Evolutionary conservation across 768 basidiomycete species (phyloP).

Genomic region (Boletus rubescentipes): DNA sequence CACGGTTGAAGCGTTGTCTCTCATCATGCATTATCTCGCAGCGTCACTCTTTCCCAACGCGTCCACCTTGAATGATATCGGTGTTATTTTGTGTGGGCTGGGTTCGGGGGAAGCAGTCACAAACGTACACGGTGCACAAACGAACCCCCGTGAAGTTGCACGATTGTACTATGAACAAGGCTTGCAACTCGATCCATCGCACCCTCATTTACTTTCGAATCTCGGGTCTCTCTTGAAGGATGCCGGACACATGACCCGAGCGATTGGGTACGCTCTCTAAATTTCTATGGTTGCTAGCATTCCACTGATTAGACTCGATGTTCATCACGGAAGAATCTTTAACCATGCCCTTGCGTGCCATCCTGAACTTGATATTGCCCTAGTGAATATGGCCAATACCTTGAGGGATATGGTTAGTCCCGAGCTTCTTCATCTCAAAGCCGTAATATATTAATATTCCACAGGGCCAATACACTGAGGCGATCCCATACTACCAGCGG

Average conservation of each 20-base stretch:
- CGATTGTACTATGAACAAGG: slow-evolving; percentile 46
- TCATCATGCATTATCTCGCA: slow-evolving; percentile 49
- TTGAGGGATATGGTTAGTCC: slow-evolving; percentile 45
- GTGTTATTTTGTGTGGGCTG: slow-evolving; percentile 44
- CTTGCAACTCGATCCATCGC: slow-evolving; percentile 42
- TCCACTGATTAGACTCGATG: slow-evolving; percentile 1
- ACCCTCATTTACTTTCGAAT: slow-evolving; percentile 52
- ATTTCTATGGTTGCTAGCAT: neutral
- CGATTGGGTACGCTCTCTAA: slow-evolving; percentile 37
- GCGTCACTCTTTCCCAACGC: slow-evolving; percentile 44
- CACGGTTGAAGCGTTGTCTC: slow-evolving; percentile 37
- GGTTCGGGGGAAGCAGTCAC: slow-evolving; percentile 21
- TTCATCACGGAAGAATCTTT: slow-evolving; percentile 34
- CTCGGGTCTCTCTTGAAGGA: slow-evolving; percentile 52
- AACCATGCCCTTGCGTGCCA: slow-evolving; percentile 39
- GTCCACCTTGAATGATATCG: slow-evolving; percentile 50
- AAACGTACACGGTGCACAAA: slow-evolving; percentile 16
- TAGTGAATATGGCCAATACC: slow-evolving; percentile 52
- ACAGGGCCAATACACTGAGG: slow-evolving; percentile 43
- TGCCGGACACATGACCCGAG: slow-evolving; percentile 40
- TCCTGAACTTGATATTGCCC: slow-evolving; percentile 49
- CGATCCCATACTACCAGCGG: slow-evolving; percentile 45
- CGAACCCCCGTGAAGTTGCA: slow-evolving; percentile 38
- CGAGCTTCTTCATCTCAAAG: neutral
- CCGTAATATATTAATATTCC: neutral